Evolutionary conservation across 2,329 filamentous ascomycete species (phyloP).

Genomic region (Cladophialophora chaetospira): DNA sequence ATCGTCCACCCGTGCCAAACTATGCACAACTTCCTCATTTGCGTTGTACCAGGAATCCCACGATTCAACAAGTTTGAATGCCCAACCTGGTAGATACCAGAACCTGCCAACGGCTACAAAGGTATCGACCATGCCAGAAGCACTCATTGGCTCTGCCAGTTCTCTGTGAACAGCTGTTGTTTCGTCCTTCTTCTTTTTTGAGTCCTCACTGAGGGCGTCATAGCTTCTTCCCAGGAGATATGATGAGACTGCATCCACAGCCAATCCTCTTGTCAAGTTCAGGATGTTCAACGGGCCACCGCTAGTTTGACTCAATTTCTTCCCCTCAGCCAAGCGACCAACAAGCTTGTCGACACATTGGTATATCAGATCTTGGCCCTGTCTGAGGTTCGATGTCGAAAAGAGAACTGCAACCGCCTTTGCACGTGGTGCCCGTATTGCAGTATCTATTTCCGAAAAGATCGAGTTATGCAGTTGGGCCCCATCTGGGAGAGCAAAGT

Average conservation of each 20-base stretch:
- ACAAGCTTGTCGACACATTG: conserved; percentile 48
- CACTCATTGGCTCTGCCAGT: conserved; percentile 36
- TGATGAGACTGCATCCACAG: conserved; percentile 56
- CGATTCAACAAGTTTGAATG: conserved; percentile 33
- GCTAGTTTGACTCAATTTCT: conserved; percentile 19
- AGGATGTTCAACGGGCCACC: conserved; percentile 51
- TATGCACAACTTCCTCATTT: conserved; percentile 23
- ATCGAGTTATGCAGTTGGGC: conserved; percentile 49
- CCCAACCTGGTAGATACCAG: conserved; percentile 53
- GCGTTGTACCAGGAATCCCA: conserved; percentile 30
- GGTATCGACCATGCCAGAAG: conserved; percentile 56
- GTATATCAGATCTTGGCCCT: conserved; percentile 43
- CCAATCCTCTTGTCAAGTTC: conserved; percentile 52
- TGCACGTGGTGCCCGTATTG: conserved; percentile 47
- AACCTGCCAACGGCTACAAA: conserved; percentile 59
- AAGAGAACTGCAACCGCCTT: conserved; percentile 56
- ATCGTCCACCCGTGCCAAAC: conserved; percentile 29
- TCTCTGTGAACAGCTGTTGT: conserved; percentile 15
- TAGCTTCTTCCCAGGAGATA: conserved; percentile 58
- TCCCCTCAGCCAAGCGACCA: conserved; percentile 43
- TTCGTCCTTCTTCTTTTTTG: conserved; percentile 3
- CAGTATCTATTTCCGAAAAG: conserved; percentile 45
- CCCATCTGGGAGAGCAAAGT: conserved; percentile 58
- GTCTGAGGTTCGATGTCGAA: conserved; percentile 48
- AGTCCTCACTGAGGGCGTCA: conserved; percentile 47